Evolutionary conservation across 345 rosid genomes (phyloP), one percentile per base, ranked within the genome.

Genomic region (Brassica carinata): DNA sequence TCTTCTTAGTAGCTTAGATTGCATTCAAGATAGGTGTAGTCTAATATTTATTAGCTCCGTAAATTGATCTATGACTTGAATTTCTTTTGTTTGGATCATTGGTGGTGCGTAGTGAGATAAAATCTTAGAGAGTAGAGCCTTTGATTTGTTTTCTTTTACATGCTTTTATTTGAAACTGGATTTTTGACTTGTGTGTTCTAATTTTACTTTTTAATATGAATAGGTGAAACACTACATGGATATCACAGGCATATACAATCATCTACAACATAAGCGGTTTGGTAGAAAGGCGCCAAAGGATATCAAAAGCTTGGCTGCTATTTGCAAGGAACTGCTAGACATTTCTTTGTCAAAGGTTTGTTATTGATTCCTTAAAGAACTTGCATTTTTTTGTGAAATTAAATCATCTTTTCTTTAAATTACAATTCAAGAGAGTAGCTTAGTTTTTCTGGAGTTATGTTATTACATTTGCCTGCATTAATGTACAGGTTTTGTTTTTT

Each of bases 141-240:
- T 76, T 27, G 7, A 68, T 67, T 64, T 65, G 10, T 34, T 34
- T 48, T 48, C 29, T 58, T n/a, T 67, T 36, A 53, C 59, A 5
- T 1, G 19, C 59, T 53, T 17, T 11, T 3, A 7, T 75, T 55
- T 53, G 67, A 15, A 55, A 69, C 27, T 58, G 8, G 14, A 26
- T 58, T 67, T 9, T 68, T 77, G 27, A 66, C 0, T 27, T 38
- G 18, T 57, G 51, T 64, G 5, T 55, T 55, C 26, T 34, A 5
- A 10, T 31, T 15, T 30, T 0, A 0, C 2, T 3, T 61, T n/a
- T 65, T 72, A 27, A 83, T 82, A 73, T 85, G 81, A 77, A 67
- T 77, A 91, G 97, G 88, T 94, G 81, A 95, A 94, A 82, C 98
- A 95, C 3, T 94, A 90, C 85, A 68, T 94, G 85, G 97, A 92